Percentiles rank a stretch among this genome's conserved stretches.
These are phyloP conservation scores for Hordeum marinum DNA, from an alignment of 176 grass and related monocot species.

Conservation along the genomic window DNA sequence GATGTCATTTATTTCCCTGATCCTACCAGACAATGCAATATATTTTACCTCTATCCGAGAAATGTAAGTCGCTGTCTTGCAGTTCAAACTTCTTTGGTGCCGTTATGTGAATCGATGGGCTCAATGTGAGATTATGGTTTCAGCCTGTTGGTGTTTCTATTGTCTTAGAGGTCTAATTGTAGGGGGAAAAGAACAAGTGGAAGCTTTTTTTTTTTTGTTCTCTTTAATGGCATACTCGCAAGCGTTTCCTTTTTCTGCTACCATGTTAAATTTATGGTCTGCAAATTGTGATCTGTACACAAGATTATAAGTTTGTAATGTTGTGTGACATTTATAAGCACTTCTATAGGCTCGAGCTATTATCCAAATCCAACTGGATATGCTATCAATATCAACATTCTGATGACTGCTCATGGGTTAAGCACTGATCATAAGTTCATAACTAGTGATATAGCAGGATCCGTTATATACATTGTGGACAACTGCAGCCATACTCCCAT, in stretches of 20 bases:
- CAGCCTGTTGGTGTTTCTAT: not conserved
- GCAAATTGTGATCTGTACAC: not conserved
- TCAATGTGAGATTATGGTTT: not conserved
- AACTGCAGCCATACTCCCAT: not conserved
- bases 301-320: not conserved
- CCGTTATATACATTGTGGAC: not conserved
- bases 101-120: not conserved
- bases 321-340: not conserved
- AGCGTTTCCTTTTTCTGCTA: not conserved
- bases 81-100: not conserved
- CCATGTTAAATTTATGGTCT: not conserved
- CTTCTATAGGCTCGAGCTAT: not conserved
- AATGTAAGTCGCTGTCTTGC: slow-evolving; percentile 58
- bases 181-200: not conserved
- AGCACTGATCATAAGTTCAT: not conserved
- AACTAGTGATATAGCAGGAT: too few relatives aligned
- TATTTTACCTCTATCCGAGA: slow-evolving; percentile 94
- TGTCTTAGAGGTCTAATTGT: not conserved
- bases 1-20: slow-evolving; percentile 93
- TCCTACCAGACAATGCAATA: slow-evolving; percentile 61
- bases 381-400: not conserved
- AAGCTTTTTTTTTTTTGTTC: not conserved
- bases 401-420: not conserved
- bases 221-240: not conserved
- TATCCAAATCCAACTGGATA: not conserved